Conservation (phyloP, 2,329 filamentous ascomycete species). For the Paradendryphiella salina region DNA sequence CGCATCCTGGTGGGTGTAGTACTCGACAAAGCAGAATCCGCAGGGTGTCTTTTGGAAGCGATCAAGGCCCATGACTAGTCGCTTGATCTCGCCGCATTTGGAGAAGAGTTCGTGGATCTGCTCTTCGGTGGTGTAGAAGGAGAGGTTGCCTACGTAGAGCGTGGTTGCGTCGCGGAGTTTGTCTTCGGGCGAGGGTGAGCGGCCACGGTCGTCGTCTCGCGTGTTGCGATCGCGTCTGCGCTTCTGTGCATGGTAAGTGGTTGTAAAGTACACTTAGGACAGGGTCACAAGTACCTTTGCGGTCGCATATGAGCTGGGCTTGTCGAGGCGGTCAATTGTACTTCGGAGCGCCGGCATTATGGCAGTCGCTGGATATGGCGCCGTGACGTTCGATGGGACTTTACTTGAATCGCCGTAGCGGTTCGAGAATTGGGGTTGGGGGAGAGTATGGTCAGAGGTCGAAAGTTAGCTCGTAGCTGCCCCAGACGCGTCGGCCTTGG, state of each 20-base stretch:
- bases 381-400: background rate
- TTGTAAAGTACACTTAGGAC: background rate
- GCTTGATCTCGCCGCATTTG: constrained; percentile 96
- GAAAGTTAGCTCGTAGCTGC: constrained; percentile 18
- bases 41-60: constrained; percentile 97
- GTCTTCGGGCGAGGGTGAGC: constrained; percentile 68
- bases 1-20: constrained; percentile 96
- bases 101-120: constrained; percentile 97
- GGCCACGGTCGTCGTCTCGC: constrained; percentile 58
- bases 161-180: constrained; percentile 86
- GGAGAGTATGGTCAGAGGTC: background rate
- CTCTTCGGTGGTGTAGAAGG: constrained; percentile 98
- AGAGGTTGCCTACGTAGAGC: constrained; percentile 96
- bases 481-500: constrained; percentile 17
- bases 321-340: constrained; percentile 90
- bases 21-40: constrained; percentile 99
- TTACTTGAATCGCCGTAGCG: constrained; percentile 2
- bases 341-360: constrained; percentile 56
- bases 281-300: constrained; percentile 63
- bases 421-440: background rate
- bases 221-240: constrained; percentile 67
- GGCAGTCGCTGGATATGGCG: background rate
- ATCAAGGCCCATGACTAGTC: constrained; percentile 95
- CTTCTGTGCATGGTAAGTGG: constrained; percentile 56
- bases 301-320: constrained; percentile 90